Evolutionary conservation across 1,284 basidiomycete species (phyloP).

Genomic region (Sporisorium scitamineum): DNA sequence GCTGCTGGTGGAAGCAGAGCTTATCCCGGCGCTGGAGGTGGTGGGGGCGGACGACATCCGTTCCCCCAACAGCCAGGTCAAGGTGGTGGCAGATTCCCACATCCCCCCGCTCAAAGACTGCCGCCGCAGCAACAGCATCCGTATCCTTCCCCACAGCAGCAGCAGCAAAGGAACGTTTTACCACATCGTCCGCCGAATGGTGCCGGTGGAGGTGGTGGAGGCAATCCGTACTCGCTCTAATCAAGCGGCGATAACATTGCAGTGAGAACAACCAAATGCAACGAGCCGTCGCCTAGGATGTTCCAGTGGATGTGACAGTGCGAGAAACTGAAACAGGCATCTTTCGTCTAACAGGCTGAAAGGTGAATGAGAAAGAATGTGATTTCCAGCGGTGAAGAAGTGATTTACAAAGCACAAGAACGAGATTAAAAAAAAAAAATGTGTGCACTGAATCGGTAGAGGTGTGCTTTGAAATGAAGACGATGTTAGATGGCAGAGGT

Average conservation of each 20-base stretch:
- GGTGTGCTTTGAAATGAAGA: no score
- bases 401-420: no score
- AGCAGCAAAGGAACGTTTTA: background rate
- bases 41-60: background rate
- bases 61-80: conserved; percentile 14
- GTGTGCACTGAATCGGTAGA: no score
- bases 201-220: background rate
- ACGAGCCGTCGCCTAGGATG: no score
- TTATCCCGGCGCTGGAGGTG: background rate
- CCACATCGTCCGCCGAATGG: background rate
- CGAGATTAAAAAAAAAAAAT: no score
- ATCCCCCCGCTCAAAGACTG: conserved; percentile 6
- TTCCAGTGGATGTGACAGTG: no score
- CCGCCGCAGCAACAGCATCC: background rate
- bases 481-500: no score
- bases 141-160: conserved; percentile 5
- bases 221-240: conserved; percentile 8
- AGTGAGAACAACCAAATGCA: background rate
- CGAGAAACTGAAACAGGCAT: no score
- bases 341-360: no score
- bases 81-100: conserved; percentile 8
- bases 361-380: no score
- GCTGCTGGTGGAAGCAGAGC: background rate
- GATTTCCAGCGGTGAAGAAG: no score
- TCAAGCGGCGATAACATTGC: background rate